Base-by-base conservation (phyloP, 2,329 filamentous ascomycete genomes). In the Dactylellina haptotyla region DNA sequence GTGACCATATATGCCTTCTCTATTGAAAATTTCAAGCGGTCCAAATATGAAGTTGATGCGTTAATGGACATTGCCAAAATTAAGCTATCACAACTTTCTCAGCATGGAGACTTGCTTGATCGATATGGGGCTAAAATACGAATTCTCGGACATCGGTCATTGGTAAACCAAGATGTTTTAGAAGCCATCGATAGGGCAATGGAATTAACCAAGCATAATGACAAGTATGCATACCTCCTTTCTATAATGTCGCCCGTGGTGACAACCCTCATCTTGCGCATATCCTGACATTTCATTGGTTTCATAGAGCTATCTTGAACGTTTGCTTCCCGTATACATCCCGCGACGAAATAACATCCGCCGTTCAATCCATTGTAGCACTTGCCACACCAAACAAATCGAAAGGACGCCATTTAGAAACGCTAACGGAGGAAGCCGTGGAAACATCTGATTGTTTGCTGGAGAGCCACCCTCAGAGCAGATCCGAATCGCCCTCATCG, bases 281-380 rank as follows among this genome's bases (percentile, higher is more conserved):
- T 4, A 23, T 34, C 37, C 25, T 58, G 26, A 28, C 54, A 30
- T 25, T 14, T 12, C 23, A 12, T 25, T 25, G n/a, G n/a, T 18
- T 30, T 26, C 23, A 16, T 75, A 86, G 84, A 71, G 87, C 88
- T 43, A 85, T 90, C 28, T 84, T 99, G 57, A 99, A 99, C 80
- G 93, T 99, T 75, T 99, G 95, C 83, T 98, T 98, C 79, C 95
- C 95, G 0, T 99, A 99, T 79, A 98, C 95, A 0, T 96, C 93
- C 3, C 87, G 95, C 76, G 93, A 97, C 79, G 95, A 99, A 80
- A 98, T 99, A 76, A 96, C 94, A 0, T 88, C 90, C 2, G 92
- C 94, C 4, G 91, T 99, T 76, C 89, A 91, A 75, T 88, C 89
- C 43, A 97, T 94, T 0, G 93, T 99, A 6, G 85, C 75, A 3